Conservation (phyloP, 805 yeast genomes). For the Komagataella ulmi region DNA sequence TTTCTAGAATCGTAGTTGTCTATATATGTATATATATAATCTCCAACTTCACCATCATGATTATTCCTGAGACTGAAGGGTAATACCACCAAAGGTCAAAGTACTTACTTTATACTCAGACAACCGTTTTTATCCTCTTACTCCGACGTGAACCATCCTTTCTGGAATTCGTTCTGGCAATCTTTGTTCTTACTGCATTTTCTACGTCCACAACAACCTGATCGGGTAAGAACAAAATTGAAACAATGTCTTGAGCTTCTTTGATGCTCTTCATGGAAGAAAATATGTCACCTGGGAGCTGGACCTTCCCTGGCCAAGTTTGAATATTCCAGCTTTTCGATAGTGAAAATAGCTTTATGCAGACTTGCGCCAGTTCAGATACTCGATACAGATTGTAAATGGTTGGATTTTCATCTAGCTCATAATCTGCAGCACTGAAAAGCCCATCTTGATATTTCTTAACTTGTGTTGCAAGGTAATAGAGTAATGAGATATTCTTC, state of each 20-base stretch:
- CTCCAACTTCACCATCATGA: background rate
- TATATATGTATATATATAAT: background rate
- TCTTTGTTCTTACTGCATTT: slow-evolving; percentile 14
- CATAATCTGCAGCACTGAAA: slow-evolving; percentile 19
- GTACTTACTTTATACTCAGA: background rate
- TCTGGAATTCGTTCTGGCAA: slow-evolving; percentile 2
- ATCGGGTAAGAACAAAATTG: slow-evolving; percentile 44
- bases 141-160: background rate
- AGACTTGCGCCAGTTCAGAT: slow-evolving; percentile 62
- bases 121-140: background rate
- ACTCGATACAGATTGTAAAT: slow-evolving; percentile 41
- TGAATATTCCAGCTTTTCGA: slow-evolving; percentile 54
- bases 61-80: background rate
- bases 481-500: slow-evolving; percentile 60
- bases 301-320: slow-evolving; percentile 73
- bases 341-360: slow-evolving; percentile 44
- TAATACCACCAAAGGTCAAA: background rate
- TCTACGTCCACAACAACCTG: slow-evolving; percentile 23
- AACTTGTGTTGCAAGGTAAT: slow-evolving; percentile 63
- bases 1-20: slow-evolving; percentile 28
- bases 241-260: slow-evolving; percentile 44
- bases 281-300: slow-evolving; percentile 58
- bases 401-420: slow-evolving; percentile 9
- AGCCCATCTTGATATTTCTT: slow-evolving; percentile 63
- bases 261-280: slow-evolving; percentile 41